Base-by-base conservation (phyloP, 225 moss, liverwort and hornwort genomes). In the Asterella californica region DNA sequence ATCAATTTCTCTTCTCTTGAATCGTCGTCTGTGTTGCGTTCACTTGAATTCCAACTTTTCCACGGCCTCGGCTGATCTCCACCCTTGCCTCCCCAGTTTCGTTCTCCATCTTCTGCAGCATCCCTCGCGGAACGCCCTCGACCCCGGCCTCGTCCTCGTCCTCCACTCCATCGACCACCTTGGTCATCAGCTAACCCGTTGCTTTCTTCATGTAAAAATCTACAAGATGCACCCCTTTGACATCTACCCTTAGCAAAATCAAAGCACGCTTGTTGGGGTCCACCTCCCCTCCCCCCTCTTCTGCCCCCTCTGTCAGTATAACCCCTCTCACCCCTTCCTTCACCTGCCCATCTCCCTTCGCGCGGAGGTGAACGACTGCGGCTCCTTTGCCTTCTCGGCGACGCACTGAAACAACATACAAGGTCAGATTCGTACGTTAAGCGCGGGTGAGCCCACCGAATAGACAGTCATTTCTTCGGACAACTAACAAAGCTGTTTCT, bases 311-410 rank as follows among this genome's bases (percentile, higher is more conserved):
- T 64, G 7, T 78, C 80, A 42, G 61, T 22, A 18, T 54, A 60
- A 57, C 89, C 83, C 2, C 90, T 82, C n/a, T 89, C 91, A 57
- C 82, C 87, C 78, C 91, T 85, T 84, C 88, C 92, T 54, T 92
- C 94, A 82, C 86, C 87, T 72, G 84, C 88, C 88, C 94, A 85
- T 69, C 84, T 89, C 76, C 89, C 85, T 32, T 94, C 91, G 22
- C 86, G 81, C 52, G 85, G 87, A 53, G 94, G 92, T 79, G 92
- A 88, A 79, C 84, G 86, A 82, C 92, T 94, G 80, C 83, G 86
- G 82, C 94, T 92, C 77, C 84, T 87, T 65, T 88, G 87, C 76
- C 86, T 88, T 79, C 94, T 84, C 77, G 92, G 91, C 50, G 94
- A 92, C 70, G 83, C 82, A 80, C 90, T 91, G 86, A 19, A 80